Evolutionary conservation across 1,284 basidiomycete species (phyloP).

Genomic region (Butyriboletus appendiculatus): DNA sequence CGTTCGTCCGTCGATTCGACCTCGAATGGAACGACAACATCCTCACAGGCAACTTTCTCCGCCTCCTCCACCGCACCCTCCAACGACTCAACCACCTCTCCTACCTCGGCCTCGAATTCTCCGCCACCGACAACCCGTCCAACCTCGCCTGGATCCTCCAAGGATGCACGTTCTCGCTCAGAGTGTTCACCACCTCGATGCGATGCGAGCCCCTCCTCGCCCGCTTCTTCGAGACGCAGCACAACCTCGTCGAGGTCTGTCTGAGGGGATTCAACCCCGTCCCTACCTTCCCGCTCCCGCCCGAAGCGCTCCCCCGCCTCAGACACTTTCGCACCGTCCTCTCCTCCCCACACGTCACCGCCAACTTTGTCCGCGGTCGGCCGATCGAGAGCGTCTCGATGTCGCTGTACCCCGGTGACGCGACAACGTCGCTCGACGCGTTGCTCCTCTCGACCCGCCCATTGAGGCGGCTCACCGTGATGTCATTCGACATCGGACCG

Average conservation of each 20-base stretch:
- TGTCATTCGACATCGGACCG: constrained; percentile 51
- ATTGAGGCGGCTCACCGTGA: constrained; percentile 53
- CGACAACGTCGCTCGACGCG: constrained; percentile 42
- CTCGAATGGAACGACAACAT: constrained; percentile 40
- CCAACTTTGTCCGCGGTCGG: constrained; percentile 47
- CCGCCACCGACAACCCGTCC: constrained; percentile 37
- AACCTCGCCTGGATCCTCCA: constrained; percentile 48
- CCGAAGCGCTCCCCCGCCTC: constrained; percentile 49
- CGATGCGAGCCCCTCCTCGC: constrained; percentile 49
- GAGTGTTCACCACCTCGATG: constrained; percentile 52
- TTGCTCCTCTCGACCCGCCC: constrained; percentile 41
- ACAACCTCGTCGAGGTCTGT: constrained; percentile 48
- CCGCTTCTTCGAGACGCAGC: constrained; percentile 53
- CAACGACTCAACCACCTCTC: constrained; percentile 40
- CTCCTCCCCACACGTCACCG: constrained; percentile 46
- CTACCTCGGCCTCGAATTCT: constrained; percentile 51
- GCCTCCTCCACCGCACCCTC: constrained; percentile 47
- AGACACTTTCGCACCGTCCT: constrained; percentile 55
- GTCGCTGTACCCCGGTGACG: constrained; percentile 48
- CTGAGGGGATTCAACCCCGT: constrained; percentile 46
- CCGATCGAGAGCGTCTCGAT: constrained; percentile 54
- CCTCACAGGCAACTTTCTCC: constrained; percentile 47
- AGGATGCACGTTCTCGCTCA: constrained; percentile 44
- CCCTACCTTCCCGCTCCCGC: constrained; percentile 39
- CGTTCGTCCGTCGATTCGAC: constrained; percentile 45